A percentile compares a stretch with the other conserved stretches of the same genome.
These are phyloP conservation scores for Dictyostelium citrinum DNA, from an alignment of 78 protist genomes.

Conservation along the genomic window DNA sequence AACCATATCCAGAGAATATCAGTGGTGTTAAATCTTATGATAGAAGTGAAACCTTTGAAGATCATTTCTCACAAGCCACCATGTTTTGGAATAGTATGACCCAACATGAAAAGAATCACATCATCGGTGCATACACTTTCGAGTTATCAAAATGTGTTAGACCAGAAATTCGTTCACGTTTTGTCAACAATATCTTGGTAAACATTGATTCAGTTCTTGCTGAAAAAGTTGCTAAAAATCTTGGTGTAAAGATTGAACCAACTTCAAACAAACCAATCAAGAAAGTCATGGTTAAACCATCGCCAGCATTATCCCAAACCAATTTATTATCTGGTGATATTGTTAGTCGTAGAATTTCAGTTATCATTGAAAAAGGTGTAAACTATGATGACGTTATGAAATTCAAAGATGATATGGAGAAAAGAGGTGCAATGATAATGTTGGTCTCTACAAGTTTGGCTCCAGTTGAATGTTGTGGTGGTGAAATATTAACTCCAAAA, in stretches of 20 bases:
- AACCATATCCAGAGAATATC: neutral
- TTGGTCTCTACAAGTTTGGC: neutral
- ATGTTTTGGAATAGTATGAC: slow-evolving; percentile 29
- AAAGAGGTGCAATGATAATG: neutral
- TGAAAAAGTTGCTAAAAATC: neutral
- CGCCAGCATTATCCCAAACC: neutral
- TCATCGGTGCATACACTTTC: slow-evolving; percentile 13
- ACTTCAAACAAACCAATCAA: neutral
- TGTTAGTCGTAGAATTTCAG: neutral
- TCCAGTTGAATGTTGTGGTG: neutral
- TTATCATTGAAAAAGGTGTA: neutral
- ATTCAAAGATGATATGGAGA: neutral
- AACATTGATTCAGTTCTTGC: neutral
- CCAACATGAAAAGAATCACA: slow-evolving; percentile 21
- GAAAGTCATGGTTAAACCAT: neutral
- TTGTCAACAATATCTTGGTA: neutral
- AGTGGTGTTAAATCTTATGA: neutral
- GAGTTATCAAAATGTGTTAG: neutral
- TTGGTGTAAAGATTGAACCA: neutral
- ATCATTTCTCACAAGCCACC: slow-evolving; percentile 36
- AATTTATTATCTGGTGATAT: slow-evolving; percentile 5
- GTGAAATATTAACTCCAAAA: neutral
- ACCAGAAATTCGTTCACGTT: neutral
- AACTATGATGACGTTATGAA: neutral
- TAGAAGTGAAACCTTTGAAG: slow-evolving; percentile 2